Conservation (phyloP, 2,329 filamentous ascomycete species). For the Apiospora arundinis region DNA sequence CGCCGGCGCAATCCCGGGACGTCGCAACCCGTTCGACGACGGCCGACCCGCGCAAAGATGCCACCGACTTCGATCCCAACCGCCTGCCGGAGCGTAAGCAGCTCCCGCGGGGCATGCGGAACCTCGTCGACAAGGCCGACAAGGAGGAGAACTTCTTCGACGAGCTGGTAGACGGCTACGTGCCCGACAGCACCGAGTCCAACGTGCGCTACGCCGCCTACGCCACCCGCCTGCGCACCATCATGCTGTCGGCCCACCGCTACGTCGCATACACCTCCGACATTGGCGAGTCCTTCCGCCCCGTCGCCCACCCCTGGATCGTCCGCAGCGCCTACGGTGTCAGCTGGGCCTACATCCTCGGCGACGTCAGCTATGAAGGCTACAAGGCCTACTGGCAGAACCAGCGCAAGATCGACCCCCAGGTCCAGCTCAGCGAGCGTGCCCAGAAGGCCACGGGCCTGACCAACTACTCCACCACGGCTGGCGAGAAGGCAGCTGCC, state of each 20-base stretch:
- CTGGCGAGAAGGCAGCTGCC: conserved; percentile 40
- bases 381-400: conserved; percentile 95
- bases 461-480: conserved; percentile 38
- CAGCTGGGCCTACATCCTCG: conserved; percentile 90
- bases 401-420: conserved; percentile 74
- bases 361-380: conserved; percentile 90
- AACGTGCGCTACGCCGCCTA: conserved; percentile 93
- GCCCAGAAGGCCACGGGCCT: conserved; percentile 58
- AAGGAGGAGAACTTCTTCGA: conserved; percentile 78
- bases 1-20: neutral
- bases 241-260: conserved; percentile 87
- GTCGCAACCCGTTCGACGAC: conserved; percentile 3
- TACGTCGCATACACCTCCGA: conserved; percentile 98
- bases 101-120: conserved; percentile 62
- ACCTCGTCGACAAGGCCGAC: conserved; percentile 62
- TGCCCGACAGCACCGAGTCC: conserved; percentile 81
- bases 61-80: conserved; percentile 49
- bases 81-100: conserved; percentile 57
- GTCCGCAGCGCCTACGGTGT: conserved; percentile 86
- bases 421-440: conserved; percentile 59
- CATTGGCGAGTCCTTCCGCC: conserved; percentile 94
- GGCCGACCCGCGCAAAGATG: conserved; percentile 41
- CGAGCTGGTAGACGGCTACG: conserved; percentile 76
- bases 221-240: conserved; percentile 81
- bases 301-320: conserved; percentile 84